A percentile compares a stretch with the other conserved stretches of the same genome.
Conservation (phyloP, 1,139 yeast genomes). For the Suhomyces bolitotheri region DNA sequence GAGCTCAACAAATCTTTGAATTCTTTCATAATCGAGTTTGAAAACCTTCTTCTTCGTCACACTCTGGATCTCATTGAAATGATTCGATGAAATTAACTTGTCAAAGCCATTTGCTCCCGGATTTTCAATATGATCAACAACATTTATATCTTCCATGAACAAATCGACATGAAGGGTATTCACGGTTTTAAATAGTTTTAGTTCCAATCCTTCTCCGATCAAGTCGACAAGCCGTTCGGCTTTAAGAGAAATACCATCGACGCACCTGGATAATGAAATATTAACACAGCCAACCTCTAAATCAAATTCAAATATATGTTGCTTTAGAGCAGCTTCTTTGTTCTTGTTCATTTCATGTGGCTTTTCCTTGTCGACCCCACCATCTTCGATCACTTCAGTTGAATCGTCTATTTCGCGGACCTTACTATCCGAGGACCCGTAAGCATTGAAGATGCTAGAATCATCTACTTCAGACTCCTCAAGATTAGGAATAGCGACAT, state of each 20-base stretch:
- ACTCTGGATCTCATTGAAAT: conserved; percentile 32
- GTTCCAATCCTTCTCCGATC: conserved; percentile 61
- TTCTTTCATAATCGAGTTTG: conserved; percentile 58
- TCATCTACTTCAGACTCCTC: conserved; percentile 35
- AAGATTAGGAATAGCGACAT: conserved; percentile 66
- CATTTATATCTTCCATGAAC: conserved; percentile 59
- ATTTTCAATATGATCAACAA: conserved; percentile 75
- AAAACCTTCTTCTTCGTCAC: conserved; percentile 52
- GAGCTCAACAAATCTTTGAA: conserved; percentile 61
- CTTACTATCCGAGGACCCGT: conserved; percentile 18
- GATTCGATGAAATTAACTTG: conserved; percentile 68
- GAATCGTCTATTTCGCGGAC: background rate
- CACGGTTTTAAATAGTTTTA: conserved; percentile 61
- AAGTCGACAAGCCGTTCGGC: conserved; percentile 74
- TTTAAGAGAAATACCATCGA: conserved; percentile 57
- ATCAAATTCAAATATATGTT: conserved; percentile 68
- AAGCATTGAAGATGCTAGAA: conserved; percentile 38
- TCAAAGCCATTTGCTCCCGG: conserved; percentile 65
- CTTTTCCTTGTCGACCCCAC: background rate
- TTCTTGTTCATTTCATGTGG: background rate
- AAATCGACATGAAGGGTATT: conserved; percentile 68
- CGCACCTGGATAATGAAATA: conserved; percentile 67
- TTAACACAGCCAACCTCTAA: conserved; percentile 66
- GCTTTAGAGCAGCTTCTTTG: conserved; percentile 29
- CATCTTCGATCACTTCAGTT: background rate